A percentile compares a stretch with the other conserved stretches of the same genome.
Conservation (phyloP, 2,329 filamentous ascomycete genomes). For the Juglanconis sp. region DNA sequence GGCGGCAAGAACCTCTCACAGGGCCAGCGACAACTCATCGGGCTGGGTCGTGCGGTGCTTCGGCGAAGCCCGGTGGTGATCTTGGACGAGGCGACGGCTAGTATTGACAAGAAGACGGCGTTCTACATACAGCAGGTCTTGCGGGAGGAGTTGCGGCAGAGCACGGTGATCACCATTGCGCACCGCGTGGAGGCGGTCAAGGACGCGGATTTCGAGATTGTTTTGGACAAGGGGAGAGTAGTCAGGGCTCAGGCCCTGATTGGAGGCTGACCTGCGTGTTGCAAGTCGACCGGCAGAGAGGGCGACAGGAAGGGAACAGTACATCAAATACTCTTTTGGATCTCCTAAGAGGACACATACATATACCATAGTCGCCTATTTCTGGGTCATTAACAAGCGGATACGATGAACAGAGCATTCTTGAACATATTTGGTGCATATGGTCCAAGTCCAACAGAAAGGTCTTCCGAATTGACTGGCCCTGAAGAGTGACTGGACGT, state of each 20-base stretch:
- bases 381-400: too few relatives aligned
- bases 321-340: too few relatives aligned
- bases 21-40: conserved; percentile 60
- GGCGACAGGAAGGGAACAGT: too few relatives aligned
- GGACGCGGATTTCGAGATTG: conserved; percentile 53
- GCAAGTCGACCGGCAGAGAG: too few relatives aligned
- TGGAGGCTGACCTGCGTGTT: not conserved
- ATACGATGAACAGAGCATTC: too few relatives aligned
- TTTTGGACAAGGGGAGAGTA: conserved; percentile 50
- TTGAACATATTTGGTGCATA: too few relatives aligned
- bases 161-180: conserved; percentile 65
- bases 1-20: conserved; percentile 62
- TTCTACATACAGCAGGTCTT: conserved; percentile 56
- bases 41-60: conserved; percentile 58
- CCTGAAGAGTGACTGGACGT: too few relatives aligned
- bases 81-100: conserved; percentile 63
- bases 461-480: too few relatives aligned
- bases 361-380: too few relatives aligned
- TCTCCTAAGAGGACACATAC: too few relatives aligned
- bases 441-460: too few relatives aligned
- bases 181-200: conserved; percentile 61
- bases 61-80: conserved; percentile 58
- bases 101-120: conserved; percentile 59
- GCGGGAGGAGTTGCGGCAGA: conserved; percentile 49
- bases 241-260: conserved; percentile 31